These are phyloP conservation scores for Nigrospora oryzae DNA, from an alignment of 2,329 filamentous ascomycete species.

Conservation along the genomic window DNA sequence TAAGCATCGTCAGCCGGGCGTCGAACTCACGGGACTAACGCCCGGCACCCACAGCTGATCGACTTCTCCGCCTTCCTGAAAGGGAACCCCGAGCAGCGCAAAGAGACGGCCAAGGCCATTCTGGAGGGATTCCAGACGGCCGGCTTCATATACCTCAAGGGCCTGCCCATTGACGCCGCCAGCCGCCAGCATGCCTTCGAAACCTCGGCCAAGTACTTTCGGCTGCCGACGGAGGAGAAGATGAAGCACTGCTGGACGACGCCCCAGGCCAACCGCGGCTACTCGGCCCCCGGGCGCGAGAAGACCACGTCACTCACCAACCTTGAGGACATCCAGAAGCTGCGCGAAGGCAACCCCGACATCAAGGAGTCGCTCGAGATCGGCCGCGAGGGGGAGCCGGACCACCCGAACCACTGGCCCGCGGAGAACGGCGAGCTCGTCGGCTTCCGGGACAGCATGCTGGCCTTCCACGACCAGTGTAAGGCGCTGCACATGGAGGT, in stretches of 20 bases:
- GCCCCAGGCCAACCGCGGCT: constrained; percentile 65
- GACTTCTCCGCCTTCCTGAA: constrained; percentile 68
- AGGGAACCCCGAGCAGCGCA: constrained; percentile 51
- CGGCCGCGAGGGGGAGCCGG: constrained; percentile 49
- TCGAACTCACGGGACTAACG: not conserved
- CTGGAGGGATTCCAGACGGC: constrained; percentile 75
- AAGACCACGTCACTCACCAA: constrained; percentile 56
- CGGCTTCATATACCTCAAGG: constrained; percentile 83
- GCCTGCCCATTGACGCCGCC: constrained; percentile 60
- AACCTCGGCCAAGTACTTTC: constrained; percentile 64
- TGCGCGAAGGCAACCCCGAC: constrained; percentile 51
- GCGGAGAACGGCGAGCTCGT: constrained; percentile 37
- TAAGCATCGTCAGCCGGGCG: constrained; percentile 13
- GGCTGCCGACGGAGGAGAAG: constrained; percentile 53
- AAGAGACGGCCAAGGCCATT: constrained; percentile 60
- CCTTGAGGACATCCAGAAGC: constrained; percentile 43
- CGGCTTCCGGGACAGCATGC: constrained; percentile 66
- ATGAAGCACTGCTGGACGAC: constrained; percentile 62
- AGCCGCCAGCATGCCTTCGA: constrained; percentile 55
- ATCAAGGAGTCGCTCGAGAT: constrained; percentile 61
- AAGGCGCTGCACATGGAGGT: constrained; percentile 67
- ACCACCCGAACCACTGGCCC: constrained; percentile 72
- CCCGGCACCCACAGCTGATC: constrained; percentile 48
- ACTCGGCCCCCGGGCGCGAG: constrained; percentile 61
- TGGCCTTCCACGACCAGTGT: constrained; percentile 65